Percentiles rank a stretch among this genome's conserved stretches.
phyloP scores from a whole-genome alignment of 1,284 basidiomycete species.

The Papiliotrema flavescens region DNA sequence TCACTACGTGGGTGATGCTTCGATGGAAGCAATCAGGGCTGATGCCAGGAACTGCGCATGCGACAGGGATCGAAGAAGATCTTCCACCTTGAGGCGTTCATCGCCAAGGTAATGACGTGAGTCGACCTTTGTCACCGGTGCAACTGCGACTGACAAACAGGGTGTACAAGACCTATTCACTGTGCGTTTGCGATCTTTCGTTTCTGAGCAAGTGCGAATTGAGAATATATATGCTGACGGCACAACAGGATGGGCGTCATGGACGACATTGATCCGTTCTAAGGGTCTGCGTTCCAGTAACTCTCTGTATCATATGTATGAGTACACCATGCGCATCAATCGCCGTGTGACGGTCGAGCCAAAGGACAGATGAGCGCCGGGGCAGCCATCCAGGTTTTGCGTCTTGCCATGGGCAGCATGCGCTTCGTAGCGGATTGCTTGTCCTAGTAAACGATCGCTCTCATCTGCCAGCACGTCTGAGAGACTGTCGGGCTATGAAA shows the following conservation, averaged over 20 bases:
- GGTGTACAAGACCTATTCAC: slow-evolving; percentile 37
- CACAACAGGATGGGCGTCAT: slow-evolving; percentile 18
- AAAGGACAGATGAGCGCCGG: no score
- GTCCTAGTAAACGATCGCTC: no score
- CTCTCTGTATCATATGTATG: no score
- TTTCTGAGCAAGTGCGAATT: neutral
- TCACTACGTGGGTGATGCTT: slow-evolving; percentile 67
- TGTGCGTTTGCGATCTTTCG: slow-evolving; percentile 19
- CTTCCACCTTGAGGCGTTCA: slow-evolving; percentile 84
- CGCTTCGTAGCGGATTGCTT: no score
- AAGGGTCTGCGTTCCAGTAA: no score
- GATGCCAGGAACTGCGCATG: slow-evolving; percentile 77
- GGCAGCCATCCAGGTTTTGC: no score
- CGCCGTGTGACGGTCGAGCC: no score
- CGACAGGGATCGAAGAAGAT: slow-evolving; percentile 89
- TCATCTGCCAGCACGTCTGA: no score
- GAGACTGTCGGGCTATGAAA: no score
- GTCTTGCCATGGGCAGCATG: no score
- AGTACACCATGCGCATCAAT: no score
- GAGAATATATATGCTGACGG: slow-evolving; percentile 4
- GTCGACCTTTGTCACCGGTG: no score
- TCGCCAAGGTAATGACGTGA: slow-evolving; percentile 49
- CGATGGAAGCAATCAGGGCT: neutral
- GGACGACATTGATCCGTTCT: slow-evolving; percentile 21
- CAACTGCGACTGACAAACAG: slow-evolving; percentile 13